phyloP scores from a whole-genome alignment of 164 flowering plant genomes.

The Vitis labrusca region DNA sequence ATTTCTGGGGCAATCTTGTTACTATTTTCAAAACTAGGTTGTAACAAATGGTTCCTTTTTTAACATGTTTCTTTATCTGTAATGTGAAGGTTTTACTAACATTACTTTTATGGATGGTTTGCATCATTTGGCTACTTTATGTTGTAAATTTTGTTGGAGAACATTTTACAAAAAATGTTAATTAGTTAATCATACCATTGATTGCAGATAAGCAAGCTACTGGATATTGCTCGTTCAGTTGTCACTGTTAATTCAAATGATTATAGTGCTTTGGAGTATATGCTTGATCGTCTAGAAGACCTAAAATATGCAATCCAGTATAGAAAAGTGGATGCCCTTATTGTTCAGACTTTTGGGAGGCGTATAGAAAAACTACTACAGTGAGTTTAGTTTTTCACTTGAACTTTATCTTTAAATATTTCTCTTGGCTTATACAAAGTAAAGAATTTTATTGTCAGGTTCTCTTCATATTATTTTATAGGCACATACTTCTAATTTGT shows the following conservation, averaged over 20 bases:
- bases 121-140: background rate
- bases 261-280: slow-evolving; percentile 63
- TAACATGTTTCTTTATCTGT: too few species aligned
- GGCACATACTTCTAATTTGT: background rate
- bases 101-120: background rate
- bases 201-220: slow-evolving; percentile 74
- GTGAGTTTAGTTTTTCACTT: slow-evolving; percentile 47
- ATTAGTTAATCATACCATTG: background rate
- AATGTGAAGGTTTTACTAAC: background rate
- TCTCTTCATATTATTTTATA: background rate
- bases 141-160: background rate
- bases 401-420: background rate
- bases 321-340: slow-evolving; percentile 89
- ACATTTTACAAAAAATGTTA: too few species aligned
- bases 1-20: too few species aligned
- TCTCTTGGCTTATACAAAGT: background rate
- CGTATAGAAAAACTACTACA: slow-evolving; percentile 89
- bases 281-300: slow-evolving; percentile 72
- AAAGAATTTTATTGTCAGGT: background rate
- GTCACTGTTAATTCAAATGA: slow-evolving; percentile 60
- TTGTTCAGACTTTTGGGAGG: slow-evolving; percentile 94
- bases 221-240: slow-evolving; percentile 74
- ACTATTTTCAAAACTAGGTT: too few species aligned
- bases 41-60: too few species aligned
- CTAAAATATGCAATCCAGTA: slow-evolving; percentile 81